A percentile compares a stretch with the other conserved stretches of the same genome.
Evolutionary conservation across 345 rosid genomes (phyloP).

Genomic region (Firmiana major): DNA sequence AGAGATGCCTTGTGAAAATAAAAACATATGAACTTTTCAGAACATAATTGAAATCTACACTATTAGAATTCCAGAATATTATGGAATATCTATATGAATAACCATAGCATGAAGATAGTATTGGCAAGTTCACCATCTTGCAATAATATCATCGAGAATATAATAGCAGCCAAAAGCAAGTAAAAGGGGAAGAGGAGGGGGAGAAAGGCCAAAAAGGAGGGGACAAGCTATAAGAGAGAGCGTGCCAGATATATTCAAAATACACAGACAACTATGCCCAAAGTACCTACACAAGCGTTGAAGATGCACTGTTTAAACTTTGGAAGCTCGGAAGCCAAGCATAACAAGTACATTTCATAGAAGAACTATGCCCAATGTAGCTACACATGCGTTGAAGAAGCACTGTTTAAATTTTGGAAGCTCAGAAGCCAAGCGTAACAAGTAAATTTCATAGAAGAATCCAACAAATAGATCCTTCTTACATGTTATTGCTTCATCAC

Average conservation of each 20-base stretch:
- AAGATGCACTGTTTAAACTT: not conserved
- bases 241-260: not conserved
- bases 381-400: not conserved
- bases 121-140: not conserved
- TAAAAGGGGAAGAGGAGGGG: not conserved
- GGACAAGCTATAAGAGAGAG: not conserved
- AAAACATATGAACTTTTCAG: not conserved
- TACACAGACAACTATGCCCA: not conserved
- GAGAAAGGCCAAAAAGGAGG: not conserved
- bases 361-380: too few relatives aligned
- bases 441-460: constrained; percentile 42
- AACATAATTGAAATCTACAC: not conserved
- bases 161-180: not conserved
- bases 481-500: constrained; percentile 57
- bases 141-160: not conserved
- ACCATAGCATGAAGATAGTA: not conserved
- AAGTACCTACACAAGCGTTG: not conserved
- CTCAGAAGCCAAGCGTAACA: constrained; percentile 67
- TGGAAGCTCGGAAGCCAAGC: constrained; percentile 56
- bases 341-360: constrained; percentile 47
- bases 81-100: not conserved
- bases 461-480: constrained; percentile 32
- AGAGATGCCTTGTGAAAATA: not conserved
- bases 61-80: not conserved
- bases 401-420: not conserved